Evolutionary conservation across 352 stramenopile species (phyloP), one percentile per base, ranked within the genome.

Genomic region (Phytophthora cactorum): DNA sequence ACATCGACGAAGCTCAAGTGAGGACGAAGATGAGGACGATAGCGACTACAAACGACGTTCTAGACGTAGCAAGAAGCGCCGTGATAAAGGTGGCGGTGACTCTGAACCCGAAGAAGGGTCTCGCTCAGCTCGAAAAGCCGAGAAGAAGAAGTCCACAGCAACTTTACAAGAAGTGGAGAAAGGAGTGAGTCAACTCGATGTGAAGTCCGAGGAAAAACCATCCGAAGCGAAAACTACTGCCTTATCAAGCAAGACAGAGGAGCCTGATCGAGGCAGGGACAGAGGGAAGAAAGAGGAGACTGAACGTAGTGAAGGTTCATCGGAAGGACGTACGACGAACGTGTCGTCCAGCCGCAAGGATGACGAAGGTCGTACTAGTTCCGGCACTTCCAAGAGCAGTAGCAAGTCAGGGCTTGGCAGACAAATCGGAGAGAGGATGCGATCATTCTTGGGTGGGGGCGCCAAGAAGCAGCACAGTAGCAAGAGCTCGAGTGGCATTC

Each of bases 351-450:
- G 56, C 47, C 74, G 74, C 1, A 88, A 91, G 46, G 75, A 91
- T 45, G 82, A 93, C 38, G 85, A 93, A 62, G 74, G 68, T 29
- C 72, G 75, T 44, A 65, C 55, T 5, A 80, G 86, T 51, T 64
- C 71, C 52, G 70, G 15, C 14, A 62, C 63, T 5, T 68, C 73
- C 15, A 79, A 70, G 27, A 70, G 66, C 17, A 51, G 74, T 17
- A 63, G 41, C 3, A 85, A 85, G 38, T 62, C 57, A 5, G 83
- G 71, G 28, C 52, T 93, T 17, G 84, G 87, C 57, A 93, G 88
- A 36, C 79, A 91, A 62, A 92, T 95, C 57, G 81, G 86, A 12
- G 87, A 93, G 22, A 91, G 89, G 61, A 91, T 95, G 82, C 82
- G 85, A 15, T 93, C 84, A 46, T 77, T 95, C 31, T 56, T 95